A percentile compares a stretch with the other conserved stretches of the same genome.
Evolutionary conservation across 2,329 filamentous ascomycete genomes (phyloP).

Genomic region (Graphilbum fragrans): DNA sequence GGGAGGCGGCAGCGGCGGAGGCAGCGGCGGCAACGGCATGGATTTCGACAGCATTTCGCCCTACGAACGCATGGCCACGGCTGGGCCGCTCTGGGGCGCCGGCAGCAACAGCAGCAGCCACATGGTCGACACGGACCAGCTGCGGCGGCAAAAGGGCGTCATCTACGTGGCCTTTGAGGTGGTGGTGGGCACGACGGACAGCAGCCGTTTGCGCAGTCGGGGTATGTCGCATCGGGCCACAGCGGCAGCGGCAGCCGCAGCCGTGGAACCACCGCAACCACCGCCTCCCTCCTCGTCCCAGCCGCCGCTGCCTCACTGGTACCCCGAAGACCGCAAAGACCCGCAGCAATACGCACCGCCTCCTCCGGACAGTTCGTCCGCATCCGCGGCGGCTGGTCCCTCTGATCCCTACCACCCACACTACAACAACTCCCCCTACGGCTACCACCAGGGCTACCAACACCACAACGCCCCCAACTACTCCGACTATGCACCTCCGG

Average conservation of each 20-base stretch:
- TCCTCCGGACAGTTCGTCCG: constrained; percentile 1
- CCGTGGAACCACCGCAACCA: constrained; percentile 10
- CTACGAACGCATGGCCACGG: constrained; percentile 3
- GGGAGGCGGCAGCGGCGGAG: constrained; percentile 1
- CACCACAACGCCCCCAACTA: background rate
- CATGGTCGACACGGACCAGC: constrained; percentile 76
- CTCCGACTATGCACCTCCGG: background rate
- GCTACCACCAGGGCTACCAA: background rate
- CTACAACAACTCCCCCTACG: background rate
- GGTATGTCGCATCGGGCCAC: constrained; percentile 1
- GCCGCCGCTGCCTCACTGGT: constrained; percentile 1
- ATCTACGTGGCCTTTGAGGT: constrained; percentile 78
- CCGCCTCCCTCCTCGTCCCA: constrained; percentile 10
- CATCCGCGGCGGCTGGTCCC: background rate
- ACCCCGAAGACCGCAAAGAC: constrained; percentile 12
- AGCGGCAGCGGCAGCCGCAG: constrained; percentile 7
- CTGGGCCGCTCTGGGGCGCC: constrained; percentile 9
- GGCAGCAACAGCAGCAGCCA: constrained; percentile 17
- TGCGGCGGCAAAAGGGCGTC: constrained; percentile 85
- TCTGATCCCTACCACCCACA: background rate
- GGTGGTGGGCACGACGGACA: constrained; percentile 76
- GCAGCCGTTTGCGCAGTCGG: constrained; percentile 37
- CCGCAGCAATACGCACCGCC: constrained; percentile 8
- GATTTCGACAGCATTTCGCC: background rate
- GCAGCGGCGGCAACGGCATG: constrained; percentile 21